Conservation (phyloP, 257 asterid species). For the Vinca minor region DNA sequence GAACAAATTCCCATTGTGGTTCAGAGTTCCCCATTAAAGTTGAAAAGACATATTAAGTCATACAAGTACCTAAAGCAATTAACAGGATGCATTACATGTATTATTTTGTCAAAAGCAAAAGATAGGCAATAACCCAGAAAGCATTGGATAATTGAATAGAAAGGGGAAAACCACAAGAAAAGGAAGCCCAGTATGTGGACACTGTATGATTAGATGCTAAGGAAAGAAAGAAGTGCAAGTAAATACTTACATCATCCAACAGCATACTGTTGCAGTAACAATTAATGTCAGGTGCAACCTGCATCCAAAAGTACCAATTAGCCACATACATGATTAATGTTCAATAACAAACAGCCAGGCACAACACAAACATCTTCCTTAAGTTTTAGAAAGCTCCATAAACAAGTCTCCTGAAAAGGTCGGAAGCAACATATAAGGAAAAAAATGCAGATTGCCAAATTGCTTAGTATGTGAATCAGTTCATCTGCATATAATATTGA, state of each 20-base stretch:
- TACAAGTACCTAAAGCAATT: background rate
- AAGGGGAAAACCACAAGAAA: background rate
- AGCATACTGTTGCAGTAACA: conserved; percentile 90
- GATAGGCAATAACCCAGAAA: background rate
- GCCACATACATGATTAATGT: conserved; percentile 4
- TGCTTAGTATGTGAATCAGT: background rate
- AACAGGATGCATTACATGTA: background rate
- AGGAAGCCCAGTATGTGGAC: background rate
- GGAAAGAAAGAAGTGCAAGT: conserved; percentile 10
- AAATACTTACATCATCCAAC: conserved; percentile 96
- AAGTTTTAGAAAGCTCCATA: background rate
- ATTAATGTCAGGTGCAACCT: conserved; percentile 91
- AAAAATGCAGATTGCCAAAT: background rate
- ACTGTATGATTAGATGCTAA: background rate
- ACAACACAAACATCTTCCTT: background rate
- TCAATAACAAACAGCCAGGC: background rate
- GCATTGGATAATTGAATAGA: too few species aligned
- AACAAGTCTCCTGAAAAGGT: background rate
- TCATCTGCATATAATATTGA: background rate
- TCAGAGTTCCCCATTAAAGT: background rate
- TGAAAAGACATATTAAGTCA: background rate
- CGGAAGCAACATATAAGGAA: background rate
- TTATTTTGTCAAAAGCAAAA: background rate
- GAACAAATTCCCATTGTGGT: background rate
- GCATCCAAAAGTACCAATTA: conserved; percentile 23